These are phyloP conservation scores for Rhizomucor miehei DNA, from an alignment of 371 early-diverging fungal genomes.

Conservation along the genomic window DNA sequence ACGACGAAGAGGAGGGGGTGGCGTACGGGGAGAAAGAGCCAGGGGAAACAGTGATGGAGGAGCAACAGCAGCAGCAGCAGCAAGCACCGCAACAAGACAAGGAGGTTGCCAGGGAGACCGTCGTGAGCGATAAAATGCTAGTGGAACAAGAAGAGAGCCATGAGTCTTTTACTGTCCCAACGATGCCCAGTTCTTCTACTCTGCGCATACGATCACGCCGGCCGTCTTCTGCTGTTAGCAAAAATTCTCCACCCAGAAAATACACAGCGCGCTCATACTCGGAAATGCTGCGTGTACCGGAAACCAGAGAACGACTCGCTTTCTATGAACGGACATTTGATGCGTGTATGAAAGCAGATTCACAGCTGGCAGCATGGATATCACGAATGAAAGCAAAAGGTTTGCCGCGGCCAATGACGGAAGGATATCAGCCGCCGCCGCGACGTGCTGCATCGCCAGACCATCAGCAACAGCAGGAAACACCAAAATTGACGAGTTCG, in stretches of 20 bases:
- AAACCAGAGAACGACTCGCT: conserved; percentile 26
- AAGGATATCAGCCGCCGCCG: conserved; percentile 26
- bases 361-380: conserved; percentile 23
- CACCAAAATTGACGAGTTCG: conserved; percentile 3
- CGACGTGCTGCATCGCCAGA: conserved; percentile 10
- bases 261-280: background rate
- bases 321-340: conserved; percentile 34
- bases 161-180: background rate
- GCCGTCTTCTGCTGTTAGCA: background rate
- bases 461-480: background rate
- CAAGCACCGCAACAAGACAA: background rate
- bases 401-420: conserved; percentile 15
- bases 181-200: background rate
- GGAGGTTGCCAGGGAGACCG: background rate
- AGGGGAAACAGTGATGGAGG: background rate
- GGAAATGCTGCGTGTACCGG: conserved; percentile 27
- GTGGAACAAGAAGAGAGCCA: too few species aligned
- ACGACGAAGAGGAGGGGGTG: background rate
- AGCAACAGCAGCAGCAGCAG: background rate
- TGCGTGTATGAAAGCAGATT: conserved; percentile 25
- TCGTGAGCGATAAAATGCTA: background rate
- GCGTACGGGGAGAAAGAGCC: too few species aligned
- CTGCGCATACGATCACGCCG: background rate
- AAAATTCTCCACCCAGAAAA: background rate
- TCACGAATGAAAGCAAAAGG: conserved; percentile 19